phyloP scores from a whole-genome alignment of 108 stramenopile species.

The Cylindrotheca closterium region DNA sequence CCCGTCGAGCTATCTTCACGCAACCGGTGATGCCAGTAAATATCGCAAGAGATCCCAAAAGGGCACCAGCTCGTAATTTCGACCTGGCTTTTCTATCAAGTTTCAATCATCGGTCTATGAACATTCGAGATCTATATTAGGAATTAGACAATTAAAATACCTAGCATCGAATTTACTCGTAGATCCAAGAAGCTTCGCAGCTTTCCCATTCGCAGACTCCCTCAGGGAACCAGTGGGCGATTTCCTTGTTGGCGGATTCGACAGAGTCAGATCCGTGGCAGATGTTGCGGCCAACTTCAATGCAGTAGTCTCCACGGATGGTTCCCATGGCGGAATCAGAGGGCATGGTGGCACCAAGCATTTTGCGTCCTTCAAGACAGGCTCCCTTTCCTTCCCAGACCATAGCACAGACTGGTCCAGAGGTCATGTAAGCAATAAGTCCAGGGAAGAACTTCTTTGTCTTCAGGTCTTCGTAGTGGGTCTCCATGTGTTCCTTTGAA shows the following conservation, averaged over 20 bases:
- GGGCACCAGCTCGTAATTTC: too few species aligned
- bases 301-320: conserved; percentile 98
- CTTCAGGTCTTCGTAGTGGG: conserved; percentile 94
- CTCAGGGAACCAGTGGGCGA: conserved; percentile 96
- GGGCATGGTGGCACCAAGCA: conserved; percentile 99
- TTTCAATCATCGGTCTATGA: too few species aligned
- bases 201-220: conserved; percentile 72
- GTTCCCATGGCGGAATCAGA: conserved; percentile 92
- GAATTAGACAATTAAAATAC: too few species aligned
- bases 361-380: conserved; percentile 86
- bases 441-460: conserved; percentile 96
- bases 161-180: too few species aligned
- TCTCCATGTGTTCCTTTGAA: conserved; percentile 84
- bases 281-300: conserved; percentile 89
- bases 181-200: conserved; percentile 68
- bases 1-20: too few species aligned
- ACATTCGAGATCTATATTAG: too few species aligned
- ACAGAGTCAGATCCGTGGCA: conserved; percentile 92
- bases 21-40: too few species aligned
- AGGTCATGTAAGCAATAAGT: conserved; percentile 94
- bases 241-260: conserved; percentile 94
- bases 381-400: conserved; percentile 88
- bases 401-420: conserved; percentile 95
- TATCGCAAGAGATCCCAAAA: too few species aligned
- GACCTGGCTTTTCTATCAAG: too few species aligned